These are phyloP conservation scores for Mediolabrus comicus DNA, from an alignment of 108 stramenopile genomes.

Conservation along the genomic window DNA sequence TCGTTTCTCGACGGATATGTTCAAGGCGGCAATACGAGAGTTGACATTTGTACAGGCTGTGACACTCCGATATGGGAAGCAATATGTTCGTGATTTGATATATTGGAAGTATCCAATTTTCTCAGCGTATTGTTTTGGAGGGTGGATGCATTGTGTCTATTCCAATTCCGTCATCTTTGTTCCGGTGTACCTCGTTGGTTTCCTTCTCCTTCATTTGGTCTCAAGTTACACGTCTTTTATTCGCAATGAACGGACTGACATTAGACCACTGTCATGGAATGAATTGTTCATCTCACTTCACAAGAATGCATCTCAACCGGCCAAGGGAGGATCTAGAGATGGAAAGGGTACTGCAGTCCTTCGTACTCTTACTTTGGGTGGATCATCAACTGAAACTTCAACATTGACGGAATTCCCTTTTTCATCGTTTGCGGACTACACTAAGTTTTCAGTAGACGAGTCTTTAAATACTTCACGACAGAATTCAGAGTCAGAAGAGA, in stretches of 20 bases:
- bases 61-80: constrained; percentile 21
- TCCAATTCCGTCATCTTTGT: constrained; percentile 35
- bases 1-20: constrained; percentile 43
- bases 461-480: not conserved
- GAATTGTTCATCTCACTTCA: constrained; percentile 26
- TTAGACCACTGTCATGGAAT: constrained; percentile 44
- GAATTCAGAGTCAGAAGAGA: not conserved
- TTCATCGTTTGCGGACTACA: not conserved
- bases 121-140: constrained; percentile 48
- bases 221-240: constrained; percentile 48
- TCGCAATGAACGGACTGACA: constrained; percentile 50
- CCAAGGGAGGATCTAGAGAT: not conserved
- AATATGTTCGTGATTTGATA: constrained; percentile 15
- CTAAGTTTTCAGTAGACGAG: not conserved
- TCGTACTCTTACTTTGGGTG: not conserved
- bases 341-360: not conserved
- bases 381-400: not conserved
- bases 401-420: not conserved
- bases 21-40: constrained; percentile 49
- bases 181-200: constrained; percentile 45
- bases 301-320: not conserved
- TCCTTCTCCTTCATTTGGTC: constrained; percentile 42
- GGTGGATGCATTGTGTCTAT: constrained; percentile 65
- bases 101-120: constrained; percentile 49
- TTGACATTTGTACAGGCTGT: constrained; percentile 37